Percentiles rank a stretch among this genome's conserved stretches.
phyloP scores from a whole-genome alignment of 106 monocot species.

The Acorus calamus region DNA sequence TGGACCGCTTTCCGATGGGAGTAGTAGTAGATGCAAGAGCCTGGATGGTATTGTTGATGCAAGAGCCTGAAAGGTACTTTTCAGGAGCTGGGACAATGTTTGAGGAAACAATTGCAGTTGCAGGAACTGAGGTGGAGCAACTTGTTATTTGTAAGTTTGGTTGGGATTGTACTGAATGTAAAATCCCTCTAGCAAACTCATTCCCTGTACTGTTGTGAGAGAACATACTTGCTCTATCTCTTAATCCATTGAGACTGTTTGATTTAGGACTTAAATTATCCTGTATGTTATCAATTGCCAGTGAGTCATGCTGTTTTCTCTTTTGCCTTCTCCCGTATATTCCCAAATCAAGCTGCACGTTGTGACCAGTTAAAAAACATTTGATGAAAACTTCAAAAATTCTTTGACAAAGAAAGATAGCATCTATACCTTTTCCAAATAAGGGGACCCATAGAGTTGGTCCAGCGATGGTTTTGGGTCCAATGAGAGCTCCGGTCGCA shows the following conservation, averaged over 20 bases:
- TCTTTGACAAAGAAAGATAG: neutral
- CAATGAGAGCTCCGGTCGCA: constrained; percentile 26
- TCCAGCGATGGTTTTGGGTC: constrained; percentile 17
- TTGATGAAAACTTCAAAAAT: neutral
- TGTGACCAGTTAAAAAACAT: neutral
- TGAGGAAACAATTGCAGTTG: neutral
- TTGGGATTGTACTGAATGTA: constrained; percentile 4
- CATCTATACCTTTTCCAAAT: constrained; percentile 13
- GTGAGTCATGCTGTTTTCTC: constrained; percentile 10
- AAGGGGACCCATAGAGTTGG: constrained; percentile 11
- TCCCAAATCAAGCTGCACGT: constrained; percentile 29
- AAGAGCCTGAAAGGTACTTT: constrained; percentile 1
- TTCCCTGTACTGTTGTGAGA: neutral
- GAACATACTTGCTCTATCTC: constrained; percentile 1
- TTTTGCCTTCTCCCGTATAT: neutral
- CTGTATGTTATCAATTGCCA: neutral
- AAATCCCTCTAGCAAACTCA: constrained; percentile 1
- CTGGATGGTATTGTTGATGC: constrained; percentile 1
- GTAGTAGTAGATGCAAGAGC: neutral
- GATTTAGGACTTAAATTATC: neutral
- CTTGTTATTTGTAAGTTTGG: neutral
- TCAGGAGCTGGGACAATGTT: constrained; percentile 1
- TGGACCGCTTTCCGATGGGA: constrained; percentile 14
- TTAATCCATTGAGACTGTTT: neutral
- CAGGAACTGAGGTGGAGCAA: constrained; percentile 6